Conservation (phyloP, 176 grass and related monocot genomes). For the Guadua angustifolia region DNA sequence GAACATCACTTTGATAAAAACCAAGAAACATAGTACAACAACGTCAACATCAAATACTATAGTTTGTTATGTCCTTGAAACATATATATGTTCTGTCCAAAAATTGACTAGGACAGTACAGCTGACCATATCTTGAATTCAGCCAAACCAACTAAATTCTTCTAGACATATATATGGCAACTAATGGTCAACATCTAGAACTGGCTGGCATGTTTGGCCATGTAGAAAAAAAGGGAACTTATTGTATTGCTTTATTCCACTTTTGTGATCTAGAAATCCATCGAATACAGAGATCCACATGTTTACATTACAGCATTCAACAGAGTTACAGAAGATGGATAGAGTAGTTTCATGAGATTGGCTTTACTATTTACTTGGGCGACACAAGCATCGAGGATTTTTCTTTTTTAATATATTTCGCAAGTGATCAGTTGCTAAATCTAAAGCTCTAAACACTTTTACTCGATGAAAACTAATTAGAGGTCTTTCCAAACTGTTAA, state of each 20-base stretch:
- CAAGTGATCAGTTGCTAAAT: no score
- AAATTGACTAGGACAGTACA: background rate
- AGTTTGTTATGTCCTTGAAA: slow-evolving; percentile 4
- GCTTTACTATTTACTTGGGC: background rate
- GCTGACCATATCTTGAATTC: slow-evolving; percentile 28
- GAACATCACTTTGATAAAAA: slow-evolving; percentile 27
- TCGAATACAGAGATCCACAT: background rate
- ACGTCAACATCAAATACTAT: background rate
- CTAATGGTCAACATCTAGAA: slow-evolving; percentile 21
- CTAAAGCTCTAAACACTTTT: background rate
- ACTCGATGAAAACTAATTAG: background rate
- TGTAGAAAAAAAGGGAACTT: background rate
- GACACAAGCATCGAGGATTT: background rate
- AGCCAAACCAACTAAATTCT: background rate
- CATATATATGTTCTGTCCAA: background rate
- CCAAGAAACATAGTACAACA: background rate
- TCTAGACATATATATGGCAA: background rate
- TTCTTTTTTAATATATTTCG: no score
- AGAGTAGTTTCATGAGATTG: background rate
- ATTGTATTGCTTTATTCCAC: slow-evolving; percentile 11
- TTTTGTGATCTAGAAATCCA: background rate
- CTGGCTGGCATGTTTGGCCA: background rate
- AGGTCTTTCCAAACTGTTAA: background rate
- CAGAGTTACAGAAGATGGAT: background rate
- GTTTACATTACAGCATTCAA: slow-evolving; percentile 20